Conservation (phyloP, 2,329 filamentous ascomycete genomes). For the Cadophora sp. region DNA sequence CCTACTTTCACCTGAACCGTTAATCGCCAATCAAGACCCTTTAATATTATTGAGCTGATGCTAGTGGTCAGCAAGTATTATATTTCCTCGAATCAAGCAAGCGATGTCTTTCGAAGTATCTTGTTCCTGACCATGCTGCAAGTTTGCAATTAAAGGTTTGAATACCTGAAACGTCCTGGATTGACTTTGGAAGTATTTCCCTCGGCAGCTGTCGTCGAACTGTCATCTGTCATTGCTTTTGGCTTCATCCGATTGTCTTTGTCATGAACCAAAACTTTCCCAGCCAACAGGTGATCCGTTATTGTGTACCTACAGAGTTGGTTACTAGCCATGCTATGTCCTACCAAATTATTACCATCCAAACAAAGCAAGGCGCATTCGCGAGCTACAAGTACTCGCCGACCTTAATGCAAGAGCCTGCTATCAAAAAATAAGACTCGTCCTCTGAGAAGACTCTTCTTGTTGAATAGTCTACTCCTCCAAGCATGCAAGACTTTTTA, state of each 20-base stretch:
- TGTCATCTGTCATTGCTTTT: background rate
- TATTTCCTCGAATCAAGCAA: background rate
- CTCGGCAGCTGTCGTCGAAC: background rate
- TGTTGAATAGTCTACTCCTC: background rate
- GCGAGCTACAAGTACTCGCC: too few species aligned
- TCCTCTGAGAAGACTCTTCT: too few species aligned
- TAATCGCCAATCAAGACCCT: constrained; percentile 14
- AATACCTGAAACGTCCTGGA: background rate
- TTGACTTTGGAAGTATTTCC: background rate
- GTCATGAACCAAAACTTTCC: too few species aligned
- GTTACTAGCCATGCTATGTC: too few species aligned
- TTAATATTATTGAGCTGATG: constrained; percentile 8
- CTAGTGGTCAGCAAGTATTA: background rate
- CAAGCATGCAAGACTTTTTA: background rate
- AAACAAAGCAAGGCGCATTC: background rate
- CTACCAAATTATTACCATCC: too few species aligned
- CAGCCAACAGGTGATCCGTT: too few species aligned
- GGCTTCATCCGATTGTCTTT: background rate
- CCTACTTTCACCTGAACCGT: background rate
- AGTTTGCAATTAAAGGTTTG: background rate
- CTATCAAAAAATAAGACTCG: too few species aligned
- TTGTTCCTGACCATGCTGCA: background rate
- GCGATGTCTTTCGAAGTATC: background rate
- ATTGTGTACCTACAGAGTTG: too few species aligned
- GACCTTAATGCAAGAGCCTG: too few species aligned